These are phyloP conservation scores for Spizellomyces sp. DNA, from an alignment of 192 early-diverging fungal species.

Conservation along the genomic window DNA sequence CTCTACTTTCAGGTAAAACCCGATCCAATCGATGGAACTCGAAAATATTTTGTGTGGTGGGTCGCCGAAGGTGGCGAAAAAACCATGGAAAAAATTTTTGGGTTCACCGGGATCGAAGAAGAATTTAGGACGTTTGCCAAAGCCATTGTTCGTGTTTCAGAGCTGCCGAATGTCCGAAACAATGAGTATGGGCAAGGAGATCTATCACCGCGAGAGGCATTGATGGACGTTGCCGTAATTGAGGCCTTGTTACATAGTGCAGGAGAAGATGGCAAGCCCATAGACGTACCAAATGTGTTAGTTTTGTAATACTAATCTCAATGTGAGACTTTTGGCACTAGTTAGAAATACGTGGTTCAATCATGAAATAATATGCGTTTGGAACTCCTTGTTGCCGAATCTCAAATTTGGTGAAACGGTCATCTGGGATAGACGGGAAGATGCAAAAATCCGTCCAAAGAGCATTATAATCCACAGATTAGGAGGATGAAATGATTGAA, in stretches of 20 bases:
- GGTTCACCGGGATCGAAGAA: conserved; percentile 1
- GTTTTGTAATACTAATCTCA: no score
- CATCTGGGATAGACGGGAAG: no score
- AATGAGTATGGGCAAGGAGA: neutral
- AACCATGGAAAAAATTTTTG: neutral
- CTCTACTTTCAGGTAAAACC: neutral
- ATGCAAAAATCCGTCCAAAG: no score
- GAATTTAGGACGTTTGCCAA: conserved; percentile 19
- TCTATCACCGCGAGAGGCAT: conserved; percentile 10
- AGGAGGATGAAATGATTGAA: no score
- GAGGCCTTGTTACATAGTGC: conserved; percentile 16
- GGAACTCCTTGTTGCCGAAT: no score
- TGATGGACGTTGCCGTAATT: conserved; percentile 13
- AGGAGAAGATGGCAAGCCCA: conserved; percentile 3
- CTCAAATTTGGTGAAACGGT: no score
- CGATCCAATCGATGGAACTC: neutral
- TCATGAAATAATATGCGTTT: no score
- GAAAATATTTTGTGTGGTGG: neutral
- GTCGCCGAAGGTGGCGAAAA: neutral
- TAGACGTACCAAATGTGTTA: neutral
- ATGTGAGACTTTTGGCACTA: no score
- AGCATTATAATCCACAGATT: no score
- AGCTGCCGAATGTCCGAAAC: neutral
- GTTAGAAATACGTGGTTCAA: no score
- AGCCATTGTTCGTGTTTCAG: neutral